phyloP scores from a whole-genome alignment of 1,284 basidiomycete species.

The Boletus mariae region DNA sequence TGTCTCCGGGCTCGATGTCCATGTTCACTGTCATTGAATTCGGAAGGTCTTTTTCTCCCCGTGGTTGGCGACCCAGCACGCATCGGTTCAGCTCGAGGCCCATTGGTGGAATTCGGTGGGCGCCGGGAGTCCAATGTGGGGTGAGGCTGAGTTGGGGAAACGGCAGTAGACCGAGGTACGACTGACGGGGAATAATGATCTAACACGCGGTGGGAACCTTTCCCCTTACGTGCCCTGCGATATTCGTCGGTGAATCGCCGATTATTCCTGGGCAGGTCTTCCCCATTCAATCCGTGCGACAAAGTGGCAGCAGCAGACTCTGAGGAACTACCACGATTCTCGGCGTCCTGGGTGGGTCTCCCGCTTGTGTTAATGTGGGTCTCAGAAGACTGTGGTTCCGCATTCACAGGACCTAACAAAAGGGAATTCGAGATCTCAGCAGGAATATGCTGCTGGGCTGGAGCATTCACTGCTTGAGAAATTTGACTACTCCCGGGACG shows the following conservation, averaged over 20 bases:
- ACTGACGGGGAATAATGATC: constrained; percentile 12
- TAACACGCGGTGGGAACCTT: not conserved
- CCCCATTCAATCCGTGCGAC: constrained; percentile 8
- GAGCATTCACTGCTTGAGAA: constrained; percentile 11
- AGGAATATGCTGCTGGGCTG: constrained; percentile 3
- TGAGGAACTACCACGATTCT: constrained; percentile 6
- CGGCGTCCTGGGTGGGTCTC: not conserved
- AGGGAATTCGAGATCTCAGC: constrained; percentile 10
- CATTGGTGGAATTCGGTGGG: constrained; percentile 3
- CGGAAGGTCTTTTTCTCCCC: constrained; percentile 23
- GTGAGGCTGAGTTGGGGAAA: constrained; percentile 7
- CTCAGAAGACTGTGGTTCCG: constrained; percentile 5
- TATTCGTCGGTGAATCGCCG: constrained; percentile 11
- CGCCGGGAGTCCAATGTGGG: constrained; percentile 6
- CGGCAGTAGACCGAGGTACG: constrained; percentile 2
- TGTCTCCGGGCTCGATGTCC: constrained; percentile 22
- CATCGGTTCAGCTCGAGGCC: constrained; percentile 17
- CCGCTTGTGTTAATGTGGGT: not conserved
- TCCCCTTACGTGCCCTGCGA: constrained; percentile 3
- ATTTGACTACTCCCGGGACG: not conserved
- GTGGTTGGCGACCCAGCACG: constrained; percentile 14
- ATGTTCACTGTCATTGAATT: constrained; percentile 20
- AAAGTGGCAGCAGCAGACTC: constrained; percentile 9
- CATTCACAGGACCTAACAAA: constrained; percentile 10
- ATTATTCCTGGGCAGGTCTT: constrained; percentile 10